Percentiles rank a stretch among this genome's conserved stretches.
Conservation (phyloP, 1,284 basidiomycete species). For the Rhodotorula sp. region DNA sequence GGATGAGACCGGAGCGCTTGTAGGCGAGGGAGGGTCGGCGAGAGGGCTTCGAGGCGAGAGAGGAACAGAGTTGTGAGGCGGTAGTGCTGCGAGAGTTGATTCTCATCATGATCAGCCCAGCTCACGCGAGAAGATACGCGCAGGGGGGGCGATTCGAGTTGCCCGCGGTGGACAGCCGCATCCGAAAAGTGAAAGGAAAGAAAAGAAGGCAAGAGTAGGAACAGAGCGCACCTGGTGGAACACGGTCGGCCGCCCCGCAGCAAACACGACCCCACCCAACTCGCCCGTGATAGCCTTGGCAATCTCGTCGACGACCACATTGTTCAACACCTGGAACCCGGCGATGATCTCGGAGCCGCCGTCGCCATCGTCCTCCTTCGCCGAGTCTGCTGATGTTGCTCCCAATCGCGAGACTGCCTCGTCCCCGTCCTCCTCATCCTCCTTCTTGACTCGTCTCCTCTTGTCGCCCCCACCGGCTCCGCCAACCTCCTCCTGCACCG, state of each 20-base stretch:
- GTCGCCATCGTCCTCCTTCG: too few species aligned
- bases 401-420: background rate
- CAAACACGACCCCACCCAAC: constrained; percentile 77
- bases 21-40: constrained; percentile 71
- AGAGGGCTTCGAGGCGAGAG: constrained; percentile 75
- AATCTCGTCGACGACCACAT: constrained; percentile 84
- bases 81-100: constrained; percentile 61
- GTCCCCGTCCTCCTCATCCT: too few species aligned
- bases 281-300: constrained; percentile 76
- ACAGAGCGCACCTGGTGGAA: constrained; percentile 67
- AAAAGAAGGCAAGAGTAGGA: too few species aligned
- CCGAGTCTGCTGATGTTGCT: too few species aligned
- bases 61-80: constrained; percentile 80
- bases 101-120: constrained; percentile 55
- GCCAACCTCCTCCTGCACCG: too few species aligned
- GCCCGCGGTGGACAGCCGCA: too few species aligned
- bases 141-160: too few species aligned
- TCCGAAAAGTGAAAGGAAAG: too few species aligned
- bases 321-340: constrained; percentile 74
- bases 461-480: too few species aligned
- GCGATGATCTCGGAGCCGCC: constrained; percentile 19
- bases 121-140: background rate
- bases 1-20: constrained; percentile 69
- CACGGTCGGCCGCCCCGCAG: constrained; percentile 83
- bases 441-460: too few species aligned